These are phyloP conservation scores for Candida tammaniensis DNA, from an alignment of 805 yeast genomes.

Conservation along the genomic window DNA sequence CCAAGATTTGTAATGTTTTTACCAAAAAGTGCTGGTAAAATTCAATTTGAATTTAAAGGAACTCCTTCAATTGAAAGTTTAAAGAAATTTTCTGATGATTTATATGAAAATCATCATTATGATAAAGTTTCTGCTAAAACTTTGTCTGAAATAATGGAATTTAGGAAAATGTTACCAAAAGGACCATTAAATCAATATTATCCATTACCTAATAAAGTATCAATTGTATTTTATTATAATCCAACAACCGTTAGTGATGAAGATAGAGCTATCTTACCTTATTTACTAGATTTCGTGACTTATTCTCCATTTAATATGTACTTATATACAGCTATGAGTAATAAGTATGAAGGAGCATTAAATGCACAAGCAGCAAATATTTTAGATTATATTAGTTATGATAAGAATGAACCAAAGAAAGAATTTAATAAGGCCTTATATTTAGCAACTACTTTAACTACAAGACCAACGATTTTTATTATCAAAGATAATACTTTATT, in stretches of 20 bases:
- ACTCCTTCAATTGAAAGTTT: conserved; percentile 27
- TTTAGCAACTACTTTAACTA: conserved; percentile 51
- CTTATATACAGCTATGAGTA: conserved; percentile 51
- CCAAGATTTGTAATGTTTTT: conserved; percentile 54
- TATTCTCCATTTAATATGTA: conserved; percentile 50
- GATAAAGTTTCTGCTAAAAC: conserved; percentile 28
- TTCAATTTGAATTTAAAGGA: conserved; percentile 46
- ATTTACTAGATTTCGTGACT: conserved; percentile 59
- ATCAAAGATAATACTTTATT: conserved; percentile 56
- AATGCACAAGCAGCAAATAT: conserved; percentile 40
- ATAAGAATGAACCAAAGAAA: conserved; percentile 27
- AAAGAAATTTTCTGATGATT: conserved; percentile 46
- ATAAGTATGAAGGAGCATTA: conserved; percentile 35
- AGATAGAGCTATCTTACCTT: conserved; percentile 60
- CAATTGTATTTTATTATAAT: conserved; percentile 55
- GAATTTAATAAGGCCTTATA: conserved; percentile 45
- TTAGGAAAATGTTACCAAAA: conserved; percentile 24
- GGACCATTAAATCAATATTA: conserved; percentile 31
- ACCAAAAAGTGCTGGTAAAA: conserved; percentile 47
- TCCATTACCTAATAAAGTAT: conserved; percentile 42
- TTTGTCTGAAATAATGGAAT: conserved; percentile 28
- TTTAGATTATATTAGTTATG: conserved; percentile 44
- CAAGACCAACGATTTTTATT: conserved; percentile 60
- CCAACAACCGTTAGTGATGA: conserved; percentile 51
- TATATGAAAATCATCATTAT: conserved; percentile 45